Base-by-base conservation (phyloP, 2,329 filamentous ascomycete genomes). In the Colletotrichum eremochloae region DNA sequence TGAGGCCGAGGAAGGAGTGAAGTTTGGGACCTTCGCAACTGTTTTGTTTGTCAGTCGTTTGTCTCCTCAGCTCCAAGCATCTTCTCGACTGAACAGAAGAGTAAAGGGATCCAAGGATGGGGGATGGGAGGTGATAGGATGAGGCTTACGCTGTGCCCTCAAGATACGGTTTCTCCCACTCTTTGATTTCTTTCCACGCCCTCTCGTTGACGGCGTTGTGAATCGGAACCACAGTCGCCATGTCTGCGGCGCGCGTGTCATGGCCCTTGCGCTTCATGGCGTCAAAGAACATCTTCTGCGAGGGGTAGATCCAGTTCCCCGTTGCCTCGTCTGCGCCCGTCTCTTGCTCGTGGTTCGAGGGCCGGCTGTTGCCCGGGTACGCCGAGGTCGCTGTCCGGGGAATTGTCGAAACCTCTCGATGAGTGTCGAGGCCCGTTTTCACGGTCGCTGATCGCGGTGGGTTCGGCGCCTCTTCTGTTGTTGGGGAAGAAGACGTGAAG, bases 201-300 rank as follows among this genome's bases (percentile, higher is more conserved):
- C 94, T 88, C 88, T 99, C 96, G 83, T 99, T 99, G 74, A 99
- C 96, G 56, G 96, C 96, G 81, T 99, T 99, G 84, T 99, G 96
- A 78, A 98, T 98, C 3, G 95, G 96, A 67, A 98, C 95, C 44
- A 98, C 95, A 44, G 93, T 93, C 78, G 90, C 92, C 92, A 98
- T 98, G 82, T 97, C 95, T 7, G 87, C 85, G 0, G 89, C 90
- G 18, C 87, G 85, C 40, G 89, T 91, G 73, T 91, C 90, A 84
- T 95, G 92, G 55, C 92, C 93, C 83, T 99, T 99, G 80, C 96
- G 92, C 85, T 93, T 91, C 91, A 99, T 96, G 56, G 96, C 96
- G 60, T 97, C 94, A 84, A 98, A 98, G 86, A 99, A 99, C 91
- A 98, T 97, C 79, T 94, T 93, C 81, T 98, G 96, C 0, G 93